These are phyloP conservation scores for Ascochyta fabae DNA, from an alignment of 2,329 filamentous ascomycete species.

Conservation along the genomic window DNA sequence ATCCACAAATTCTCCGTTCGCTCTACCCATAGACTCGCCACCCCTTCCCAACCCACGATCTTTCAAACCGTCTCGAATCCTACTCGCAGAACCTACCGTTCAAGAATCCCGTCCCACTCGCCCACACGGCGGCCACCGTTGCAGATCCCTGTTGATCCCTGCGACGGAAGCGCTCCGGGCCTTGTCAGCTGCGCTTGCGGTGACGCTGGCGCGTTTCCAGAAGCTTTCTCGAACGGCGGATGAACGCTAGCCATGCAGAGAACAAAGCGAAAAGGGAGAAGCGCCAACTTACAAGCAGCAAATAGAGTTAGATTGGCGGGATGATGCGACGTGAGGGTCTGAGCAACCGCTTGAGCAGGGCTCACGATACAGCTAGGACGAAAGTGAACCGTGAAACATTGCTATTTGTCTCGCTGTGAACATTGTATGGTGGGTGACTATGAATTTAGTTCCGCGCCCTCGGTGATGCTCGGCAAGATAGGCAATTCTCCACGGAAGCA, in stretches of 20 bases:
- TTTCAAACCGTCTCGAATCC: background rate
- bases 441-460: background rate
- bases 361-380: background rate
- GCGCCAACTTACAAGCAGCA: background rate
- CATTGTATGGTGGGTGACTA: background rate
- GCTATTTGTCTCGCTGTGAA: background rate
- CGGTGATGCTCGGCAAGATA: constrained; percentile 4
- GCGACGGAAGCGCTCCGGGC: constrained; percentile 10
- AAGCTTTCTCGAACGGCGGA: constrained; percentile 15
- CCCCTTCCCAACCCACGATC: constrained; percentile 7
- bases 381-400: background rate
- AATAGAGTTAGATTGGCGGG: background rate
- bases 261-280: constrained; percentile 5
- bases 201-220: constrained; percentile 9
- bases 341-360: background rate
- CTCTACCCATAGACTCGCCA: constrained; percentile 6
- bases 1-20: constrained; percentile 9
- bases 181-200: constrained; percentile 6
- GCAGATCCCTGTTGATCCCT: constrained; percentile 12
- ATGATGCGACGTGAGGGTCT: constrained; percentile 4
- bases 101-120: constrained; percentile 6
- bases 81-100: constrained; percentile 18
- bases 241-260: constrained; percentile 3
- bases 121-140: constrained; percentile 7
- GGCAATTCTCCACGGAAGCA: background rate